A percentile compares a stretch with the other conserved stretches of the same genome.
Conservation (phyloP, 2,329 filamentous ascomycete genomes). For the Pseudofabraea citricarpa region DNA sequence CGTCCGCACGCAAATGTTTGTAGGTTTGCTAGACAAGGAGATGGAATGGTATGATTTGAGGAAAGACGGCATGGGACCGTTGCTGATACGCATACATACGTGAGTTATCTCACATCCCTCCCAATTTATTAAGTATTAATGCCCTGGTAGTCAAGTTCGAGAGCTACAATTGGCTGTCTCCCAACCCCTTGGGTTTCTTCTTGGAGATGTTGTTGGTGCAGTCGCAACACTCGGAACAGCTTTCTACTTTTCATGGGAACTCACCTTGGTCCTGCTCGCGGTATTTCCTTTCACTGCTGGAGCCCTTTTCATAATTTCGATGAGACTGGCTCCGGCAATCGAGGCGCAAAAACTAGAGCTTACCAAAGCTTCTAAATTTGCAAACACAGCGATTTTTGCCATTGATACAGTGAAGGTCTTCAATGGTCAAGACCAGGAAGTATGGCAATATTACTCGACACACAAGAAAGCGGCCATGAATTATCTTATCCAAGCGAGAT, state of each 20-base stretch:
- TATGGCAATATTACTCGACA: conserved; percentile 55
- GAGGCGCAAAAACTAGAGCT: conserved; percentile 64
- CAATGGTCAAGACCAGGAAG: conserved; percentile 69
- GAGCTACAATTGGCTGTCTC: conserved; percentile 80
- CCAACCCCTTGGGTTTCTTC: conserved; percentile 68
- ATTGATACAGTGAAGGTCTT: conserved; percentile 87
- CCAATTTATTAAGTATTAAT: background rate
- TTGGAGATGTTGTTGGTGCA: conserved; percentile 60
- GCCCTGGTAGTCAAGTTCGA: conserved; percentile 62
- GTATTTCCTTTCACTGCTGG: conserved; percentile 64
- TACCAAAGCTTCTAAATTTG: conserved; percentile 64
- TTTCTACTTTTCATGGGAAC: conserved; percentile 75
- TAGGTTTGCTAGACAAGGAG: conserved; percentile 63
- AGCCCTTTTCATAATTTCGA: conserved; percentile 55
- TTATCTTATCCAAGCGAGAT: conserved; percentile 64
- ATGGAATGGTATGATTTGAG: conserved; percentile 79
- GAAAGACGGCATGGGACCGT: conserved; percentile 64
- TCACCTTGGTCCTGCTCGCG: conserved; percentile 74
- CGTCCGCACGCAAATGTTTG: conserved; percentile 62
- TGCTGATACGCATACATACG: conserved; percentile 70
- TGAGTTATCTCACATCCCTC: conserved; percentile 36
- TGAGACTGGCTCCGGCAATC: conserved; percentile 60
- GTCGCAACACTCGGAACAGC: conserved; percentile 65
- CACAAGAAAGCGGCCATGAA: conserved; percentile 54
- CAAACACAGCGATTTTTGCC: conserved; percentile 62